Evolutionary conservation across 148 eudicot genomes (phyloP), one percentile per base, ranked within the genome.

Genomic region (Rhododendron ovatum): DNA sequence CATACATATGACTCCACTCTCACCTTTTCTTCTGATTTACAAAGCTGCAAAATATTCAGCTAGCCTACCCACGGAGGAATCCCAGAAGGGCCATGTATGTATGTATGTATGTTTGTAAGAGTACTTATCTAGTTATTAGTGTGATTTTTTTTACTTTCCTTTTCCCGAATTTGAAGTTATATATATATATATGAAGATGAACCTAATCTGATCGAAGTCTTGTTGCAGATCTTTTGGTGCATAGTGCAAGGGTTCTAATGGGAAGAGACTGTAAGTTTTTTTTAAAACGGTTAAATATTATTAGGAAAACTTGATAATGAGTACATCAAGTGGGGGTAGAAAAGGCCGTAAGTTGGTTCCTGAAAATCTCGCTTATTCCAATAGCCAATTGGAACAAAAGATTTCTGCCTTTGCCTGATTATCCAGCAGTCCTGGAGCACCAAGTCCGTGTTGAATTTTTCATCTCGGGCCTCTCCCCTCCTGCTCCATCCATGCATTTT

Each of bases 1-100:
- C 91, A 85, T 37, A 88, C 87, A 86, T 86, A 85, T 90, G 90
- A 85, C 93, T 91, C 39, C 61, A 20, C 35, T n/a, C 48, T 3
- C 82, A n/a, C 17, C 12, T 67, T 28, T 28, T n/a, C 74, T 45
- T 47, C 35, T 45, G 33, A 47, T 41, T 41, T 48, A n/a, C 57
- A 48, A 79, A 79, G 82, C 51, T 43, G 47, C 53, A 78, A 78
- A 47, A 11, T 43, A 12, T 69, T 69, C 39, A 28, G 75, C 75
- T 69, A 28, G 37, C 75, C 14, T 10, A n/a, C 11, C 71, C 71
- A 24, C 9, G 14, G 71, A 65, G 24, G 9, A 22, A 22, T 61
- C 69, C 69, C 69, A 22, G 65, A 24, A 61, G 28, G 11, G 69
- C 65, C 69, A 7, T 24, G 11, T 61, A 22, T 22, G n/a, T 61